phyloP scores from a whole-genome alignment of 306 rosid species.

The Coriaria nepalensis region DNA sequence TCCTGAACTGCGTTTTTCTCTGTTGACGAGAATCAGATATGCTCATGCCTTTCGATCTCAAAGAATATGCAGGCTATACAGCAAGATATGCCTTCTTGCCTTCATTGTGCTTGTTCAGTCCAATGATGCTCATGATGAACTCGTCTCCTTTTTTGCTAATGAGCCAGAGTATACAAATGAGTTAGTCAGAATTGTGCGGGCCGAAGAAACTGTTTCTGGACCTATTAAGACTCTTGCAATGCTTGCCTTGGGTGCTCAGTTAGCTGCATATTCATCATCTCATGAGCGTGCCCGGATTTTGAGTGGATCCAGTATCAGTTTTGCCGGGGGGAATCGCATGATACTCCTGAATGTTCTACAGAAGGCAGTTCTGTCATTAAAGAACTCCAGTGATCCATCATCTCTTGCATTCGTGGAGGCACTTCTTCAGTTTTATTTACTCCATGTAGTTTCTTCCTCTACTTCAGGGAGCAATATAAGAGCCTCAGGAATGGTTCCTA shows the following conservation, averaged over 20 bases:
- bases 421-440: slow-evolving; percentile 90
- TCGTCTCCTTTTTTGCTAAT: slow-evolving; percentile 81
- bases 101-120: slow-evolving; percentile 87
- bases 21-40: slow-evolving; percentile 85
- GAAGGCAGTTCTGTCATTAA: slow-evolving; percentile 71
- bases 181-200: slow-evolving; percentile 77
- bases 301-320: slow-evolving; percentile 78
- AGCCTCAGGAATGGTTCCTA: slow-evolving; percentile 99
- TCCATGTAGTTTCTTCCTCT: slow-evolving; percentile 90
- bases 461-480: slow-evolving; percentile 79
- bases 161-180: slow-evolving; percentile 96
- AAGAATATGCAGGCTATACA: slow-evolving; percentile 67
- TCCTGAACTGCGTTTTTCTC: slow-evolving; percentile 59
- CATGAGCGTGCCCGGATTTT: slow-evolving; percentile 88
- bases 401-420: slow-evolving; percentile 92
- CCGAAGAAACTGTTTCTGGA: slow-evolving; percentile 76
- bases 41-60: slow-evolving; percentile 80
- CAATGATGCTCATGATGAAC: slow-evolving; percentile 86
- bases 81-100: slow-evolving; percentile 86
- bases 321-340: slow-evolving; percentile 94
- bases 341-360: slow-evolving; percentile 90
- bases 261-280: slow-evolving; percentile 89
- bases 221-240: slow-evolving; percentile 81
- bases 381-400: slow-evolving; percentile 71
- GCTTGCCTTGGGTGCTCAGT: slow-evolving; percentile 98